A percentile compares a stretch with the other conserved stretches of the same genome.
Evolutionary conservation across 805 yeast species (phyloP).

Genomic region (Peterozyma xylosa): DNA sequence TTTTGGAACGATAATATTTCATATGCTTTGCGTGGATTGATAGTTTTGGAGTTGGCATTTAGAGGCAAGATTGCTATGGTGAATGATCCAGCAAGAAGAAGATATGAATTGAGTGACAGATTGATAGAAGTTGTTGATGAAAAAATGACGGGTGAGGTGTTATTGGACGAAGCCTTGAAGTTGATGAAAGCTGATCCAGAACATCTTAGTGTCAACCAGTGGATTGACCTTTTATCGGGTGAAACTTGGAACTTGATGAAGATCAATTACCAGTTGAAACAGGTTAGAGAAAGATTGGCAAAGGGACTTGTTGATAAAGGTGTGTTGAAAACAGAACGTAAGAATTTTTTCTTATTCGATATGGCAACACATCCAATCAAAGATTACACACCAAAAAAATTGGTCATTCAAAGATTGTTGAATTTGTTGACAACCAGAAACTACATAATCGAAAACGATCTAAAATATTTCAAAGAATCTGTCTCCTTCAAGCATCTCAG

Average conservation of each 20-base stretch:
- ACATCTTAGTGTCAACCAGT: constrained; percentile 67
- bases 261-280: constrained; percentile 91
- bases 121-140: constrained; percentile 81
- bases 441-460: constrained; percentile 43
- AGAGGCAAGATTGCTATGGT: constrained; percentile 84
- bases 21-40: constrained; percentile 92
- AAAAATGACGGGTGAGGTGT: constrained; percentile 87
- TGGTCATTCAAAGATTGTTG: constrained; percentile 65
- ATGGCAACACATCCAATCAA: constrained; percentile 98
- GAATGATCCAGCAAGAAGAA: constrained; percentile 85
- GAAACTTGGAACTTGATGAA: constrained; percentile 97
- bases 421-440: constrained; percentile 67
- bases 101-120: constrained; percentile 84
- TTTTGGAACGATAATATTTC: constrained; percentile 98
- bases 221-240: constrained; percentile 92
- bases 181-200: constrained; percentile 83
- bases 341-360: constrained; percentile 88
- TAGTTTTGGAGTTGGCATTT: constrained; percentile 84
- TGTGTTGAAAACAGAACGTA: constrained; percentile 88
- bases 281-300: constrained; percentile 92
- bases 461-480: constrained; percentile 60
- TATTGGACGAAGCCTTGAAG: constrained; percentile 88
- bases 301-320: constrained; percentile 98
- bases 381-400: constrained; percentile 79
- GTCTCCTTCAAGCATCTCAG: constrained; percentile 68